These are phyloP conservation scores for Chrysoporthe puriensis DNA, from an alignment of 2,329 filamentous ascomycete genomes.

Conservation along the genomic window DNA sequence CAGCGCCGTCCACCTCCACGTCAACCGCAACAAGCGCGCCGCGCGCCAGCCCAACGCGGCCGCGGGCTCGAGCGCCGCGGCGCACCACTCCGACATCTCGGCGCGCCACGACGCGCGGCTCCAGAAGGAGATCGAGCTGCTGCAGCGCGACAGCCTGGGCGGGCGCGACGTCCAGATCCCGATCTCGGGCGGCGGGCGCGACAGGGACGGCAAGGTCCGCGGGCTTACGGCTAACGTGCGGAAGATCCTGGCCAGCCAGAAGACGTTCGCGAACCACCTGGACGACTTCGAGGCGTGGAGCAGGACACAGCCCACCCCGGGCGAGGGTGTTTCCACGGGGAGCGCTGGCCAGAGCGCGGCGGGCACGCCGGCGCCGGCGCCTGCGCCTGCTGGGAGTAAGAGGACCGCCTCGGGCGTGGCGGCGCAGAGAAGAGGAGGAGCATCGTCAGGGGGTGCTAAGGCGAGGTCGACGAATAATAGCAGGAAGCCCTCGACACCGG, in stretches of 20 bases:
- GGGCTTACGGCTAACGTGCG: slow-evolving; percentile 68
- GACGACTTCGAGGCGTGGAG: slow-evolving; percentile 71
- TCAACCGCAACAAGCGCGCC: slow-evolving; percentile 71
- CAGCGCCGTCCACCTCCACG: slow-evolving; percentile 40
- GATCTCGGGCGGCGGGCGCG: slow-evolving; percentile 56
- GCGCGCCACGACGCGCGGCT: slow-evolving; percentile 84
- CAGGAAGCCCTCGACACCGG: slow-evolving; percentile 21
- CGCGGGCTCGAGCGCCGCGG: slow-evolving; percentile 51
- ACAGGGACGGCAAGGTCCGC: slow-evolving; percentile 49
- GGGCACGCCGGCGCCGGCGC: slow-evolving; percentile 27
- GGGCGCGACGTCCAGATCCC: slow-evolving; percentile 69
- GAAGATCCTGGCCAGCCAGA: slow-evolving; percentile 78
- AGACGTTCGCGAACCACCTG: slow-evolving; percentile 82
- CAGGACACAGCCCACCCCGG: slow-evolving; percentile 48
- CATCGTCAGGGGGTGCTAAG: slow-evolving; percentile 19
- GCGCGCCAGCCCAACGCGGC: slow-evolving; percentile 60
- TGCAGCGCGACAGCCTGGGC: slow-evolving; percentile 76
- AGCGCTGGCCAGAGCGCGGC: slow-evolving; percentile 34
- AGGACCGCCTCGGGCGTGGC: slow-evolving; percentile 1
- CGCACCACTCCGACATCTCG: slow-evolving; percentile 67
- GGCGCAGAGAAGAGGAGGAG: slow-evolving; percentile 24
- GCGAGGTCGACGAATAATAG: slow-evolving; percentile 12
- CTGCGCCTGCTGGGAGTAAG: slow-evolving; percentile 11
- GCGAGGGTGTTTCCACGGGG: slow-evolving; percentile 26
- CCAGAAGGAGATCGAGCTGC: slow-evolving; percentile 77